Evolutionary conservation across 2,329 filamentous ascomycete species (phyloP).

Genomic region (Scytalidium sp.): DNA sequence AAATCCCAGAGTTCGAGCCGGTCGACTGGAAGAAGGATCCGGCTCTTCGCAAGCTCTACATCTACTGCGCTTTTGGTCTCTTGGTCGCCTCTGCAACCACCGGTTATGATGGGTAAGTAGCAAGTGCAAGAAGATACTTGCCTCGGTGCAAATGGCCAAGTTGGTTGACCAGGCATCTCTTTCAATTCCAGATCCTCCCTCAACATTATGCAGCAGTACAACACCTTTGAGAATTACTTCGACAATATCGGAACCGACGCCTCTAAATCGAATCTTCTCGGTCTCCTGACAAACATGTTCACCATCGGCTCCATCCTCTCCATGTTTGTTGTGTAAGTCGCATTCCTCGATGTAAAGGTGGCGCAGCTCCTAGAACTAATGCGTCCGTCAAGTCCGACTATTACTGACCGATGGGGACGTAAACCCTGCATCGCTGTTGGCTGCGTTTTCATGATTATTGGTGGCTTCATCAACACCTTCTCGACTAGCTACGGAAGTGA

Average conservation of each 20-base stretch:
- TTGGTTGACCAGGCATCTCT: not conserved
- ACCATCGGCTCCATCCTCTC: slow-evolving; percentile 37
- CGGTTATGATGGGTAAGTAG: slow-evolving; percentile 52
- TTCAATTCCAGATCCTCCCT: slow-evolving; percentile 38
- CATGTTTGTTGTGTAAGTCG: slow-evolving; percentile 30
- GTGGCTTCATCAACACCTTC: slow-evolving; percentile 37
- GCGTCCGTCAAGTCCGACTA: slow-evolving; percentile 24
- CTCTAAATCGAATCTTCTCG: slow-evolving; percentile 36
- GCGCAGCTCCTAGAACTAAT: not conserved
- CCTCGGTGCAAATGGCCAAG: not conserved
- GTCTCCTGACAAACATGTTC: slow-evolving; percentile 42
- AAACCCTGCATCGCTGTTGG: slow-evolving; percentile 37
- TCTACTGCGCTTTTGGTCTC: slow-evolving; percentile 45
- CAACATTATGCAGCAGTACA: slow-evolving; percentile 55
- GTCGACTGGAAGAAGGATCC: slow-evolving; percentile 56
- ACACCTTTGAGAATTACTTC: slow-evolving; percentile 48
- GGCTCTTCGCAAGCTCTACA: slow-evolving; percentile 54
- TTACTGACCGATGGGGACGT: slow-evolving; percentile 42
- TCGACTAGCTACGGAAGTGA: slow-evolving; percentile 38
- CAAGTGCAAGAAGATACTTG: not conserved
- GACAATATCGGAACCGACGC: slow-evolving; percentile 31
- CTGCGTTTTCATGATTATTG: slow-evolving; percentile 42
- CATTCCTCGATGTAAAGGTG: not conserved
- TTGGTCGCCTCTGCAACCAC: slow-evolving; percentile 60
- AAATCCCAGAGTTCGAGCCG: slow-evolving; percentile 48